Base-by-base conservation (phyloP, 768 basidiomycete genomes). In the Boletus barrowsii region DNA sequence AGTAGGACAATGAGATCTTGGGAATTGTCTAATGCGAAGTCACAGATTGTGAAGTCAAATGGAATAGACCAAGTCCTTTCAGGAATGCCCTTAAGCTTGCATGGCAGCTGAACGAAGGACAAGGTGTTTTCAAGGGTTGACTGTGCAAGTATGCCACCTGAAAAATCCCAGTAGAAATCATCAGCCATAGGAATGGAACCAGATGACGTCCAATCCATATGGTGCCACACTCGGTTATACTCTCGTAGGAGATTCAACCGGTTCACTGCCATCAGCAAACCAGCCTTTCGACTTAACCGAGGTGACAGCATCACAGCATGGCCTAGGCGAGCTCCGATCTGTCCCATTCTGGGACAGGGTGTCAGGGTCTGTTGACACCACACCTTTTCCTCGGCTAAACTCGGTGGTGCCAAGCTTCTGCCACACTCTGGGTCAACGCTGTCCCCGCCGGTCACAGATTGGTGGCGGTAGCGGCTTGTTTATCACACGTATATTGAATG, bases 1-100 rank as follows among this genome's bases (percentile, higher is more conserved):
- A 75, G 53, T 5, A 65, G 54, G 22, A 69, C 64, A 11, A 75
- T 39, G 35, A 75, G 64, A 56, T 76, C 58, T 58, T 74, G 70
- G 6, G 71, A 72, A 18, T 56, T 62, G 56, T 75, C 74, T 11
- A 73, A 53, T 9, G 70, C 62, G 37, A 76, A 75, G 48, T 76
- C 74, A n/a, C 61, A 60, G 39, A 72, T 50, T 18, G 22, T 40
- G 33, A 72, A 60, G 5, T 68, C 66, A 26, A 70, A 54, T 8
- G 58, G 55, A 17, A 61, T 22, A 22, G 63, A 45, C 74, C 75
- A 75, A 29, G 59, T 46, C 33, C 52, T 59, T 32, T 62, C 57
- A 17, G 55, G 48, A 14, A 75, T 61, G 39, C 61, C 59, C 32
- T 72, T 68, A 40, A 60, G 40, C 18, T 59, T 53, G 57, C 65